These are phyloP conservation scores for Exserohilum turcica DNA, from an alignment of 2,329 filamentous ascomycete genomes.

Conservation along the genomic window DNA sequence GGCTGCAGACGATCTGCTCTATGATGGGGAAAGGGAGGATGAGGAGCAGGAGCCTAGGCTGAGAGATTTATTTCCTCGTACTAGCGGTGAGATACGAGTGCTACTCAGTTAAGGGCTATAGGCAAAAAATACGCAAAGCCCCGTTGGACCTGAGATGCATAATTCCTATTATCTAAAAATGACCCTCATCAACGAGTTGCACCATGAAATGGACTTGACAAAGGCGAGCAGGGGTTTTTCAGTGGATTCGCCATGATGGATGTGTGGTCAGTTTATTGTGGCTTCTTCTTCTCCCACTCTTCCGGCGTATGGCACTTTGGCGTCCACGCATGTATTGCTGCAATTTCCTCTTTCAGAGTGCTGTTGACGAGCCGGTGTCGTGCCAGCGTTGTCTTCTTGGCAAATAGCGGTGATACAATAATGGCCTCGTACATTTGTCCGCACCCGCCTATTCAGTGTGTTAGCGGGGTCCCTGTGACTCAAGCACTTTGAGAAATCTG, in stretches of 20 bases:
- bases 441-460: conserved; percentile 62
- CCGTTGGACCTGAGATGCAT: not conserved
- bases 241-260: not conserved
- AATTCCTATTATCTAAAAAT: not conserved
- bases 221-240: too few species aligned
- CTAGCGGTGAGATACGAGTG: conserved; percentile 67
- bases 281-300: conserved; percentile 77
- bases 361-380: conserved; percentile 86
- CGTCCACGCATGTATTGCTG: conserved; percentile 91
- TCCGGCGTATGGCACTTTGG: conserved; percentile 91
- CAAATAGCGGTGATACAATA: conserved; percentile 63
- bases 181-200: not conserved
- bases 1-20: conserved; percentile 60
- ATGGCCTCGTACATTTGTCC: conserved; percentile 73
- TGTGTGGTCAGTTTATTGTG: conserved; percentile 24
- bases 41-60: conserved; percentile 50
- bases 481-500: not conserved
- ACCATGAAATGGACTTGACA: not conserved
- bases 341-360: conserved; percentile 83
- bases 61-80: conserved; percentile 66
- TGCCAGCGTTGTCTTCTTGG: conserved; percentile 70
- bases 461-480: conserved; percentile 20
- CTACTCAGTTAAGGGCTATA: conserved; percentile 59
- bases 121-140: not conserved
- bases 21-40: conserved; percentile 43